Conservation (phyloP, 805 yeast species). For the Candida easanensis region DNA sequence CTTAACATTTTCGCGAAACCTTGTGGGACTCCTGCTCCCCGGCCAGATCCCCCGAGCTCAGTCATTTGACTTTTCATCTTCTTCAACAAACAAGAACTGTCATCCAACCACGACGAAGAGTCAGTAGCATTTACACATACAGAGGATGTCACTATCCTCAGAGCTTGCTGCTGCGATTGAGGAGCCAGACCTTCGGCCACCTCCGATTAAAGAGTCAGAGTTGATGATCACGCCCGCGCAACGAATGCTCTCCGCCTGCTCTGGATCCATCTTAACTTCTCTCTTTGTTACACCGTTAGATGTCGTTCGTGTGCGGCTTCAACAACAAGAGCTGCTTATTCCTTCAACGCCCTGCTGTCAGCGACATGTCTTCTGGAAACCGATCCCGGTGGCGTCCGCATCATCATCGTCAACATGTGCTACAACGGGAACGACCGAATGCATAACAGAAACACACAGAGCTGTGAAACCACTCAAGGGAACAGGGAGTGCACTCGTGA, state of each 20-base stretch:
- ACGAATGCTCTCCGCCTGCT: constrained; percentile 75
- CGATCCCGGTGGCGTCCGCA: constrained; percentile 9
- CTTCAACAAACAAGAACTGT: too few species aligned
- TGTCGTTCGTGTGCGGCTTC: constrained; percentile 72
- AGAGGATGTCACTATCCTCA: constrained; percentile 18
- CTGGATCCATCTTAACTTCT: constrained; percentile 72
- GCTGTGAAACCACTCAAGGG: constrained; percentile 42
- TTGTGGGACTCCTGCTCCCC: too few species aligned
- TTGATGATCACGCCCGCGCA: constrained; percentile 48
- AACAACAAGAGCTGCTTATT: constrained; percentile 67
- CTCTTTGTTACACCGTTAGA: constrained; percentile 78
- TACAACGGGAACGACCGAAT: constrained; percentile 5
- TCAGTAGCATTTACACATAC: too few species aligned
- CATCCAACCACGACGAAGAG: too few species aligned
- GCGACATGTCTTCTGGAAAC: constrained; percentile 35
- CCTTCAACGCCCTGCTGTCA: constrained; percentile 41
- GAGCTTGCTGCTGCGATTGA: constrained; percentile 23
- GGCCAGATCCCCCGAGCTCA: too few species aligned
- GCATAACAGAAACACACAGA: constrained; percentile 27
- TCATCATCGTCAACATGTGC: constrained; percentile 13
- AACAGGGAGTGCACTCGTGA: constrained; percentile 69
- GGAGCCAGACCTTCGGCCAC: constrained; percentile 18
- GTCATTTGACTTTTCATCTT: too few species aligned
- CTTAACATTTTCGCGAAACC: too few species aligned
- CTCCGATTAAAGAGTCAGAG: constrained; percentile 3